Evolutionary conservation across 1,139 yeast species (phyloP).

Genomic region (Pneumocystis canis): DNA sequence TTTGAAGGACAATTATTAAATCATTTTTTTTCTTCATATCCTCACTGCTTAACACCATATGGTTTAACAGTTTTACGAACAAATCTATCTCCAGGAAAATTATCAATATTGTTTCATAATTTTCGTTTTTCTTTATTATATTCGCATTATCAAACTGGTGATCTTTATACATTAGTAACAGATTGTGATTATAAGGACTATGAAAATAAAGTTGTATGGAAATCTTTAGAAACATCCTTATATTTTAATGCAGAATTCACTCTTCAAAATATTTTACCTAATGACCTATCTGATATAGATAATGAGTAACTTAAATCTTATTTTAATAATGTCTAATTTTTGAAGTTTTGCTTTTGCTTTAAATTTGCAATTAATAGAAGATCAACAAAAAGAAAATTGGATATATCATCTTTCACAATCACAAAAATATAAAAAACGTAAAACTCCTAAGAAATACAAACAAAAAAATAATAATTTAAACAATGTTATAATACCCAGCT

Average conservation of each 20-base stretch:
- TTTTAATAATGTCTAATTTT: neutral
- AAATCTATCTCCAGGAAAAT: slow-evolving; percentile 33
- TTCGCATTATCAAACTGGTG: slow-evolving; percentile 32
- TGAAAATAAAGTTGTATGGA: slow-evolving; percentile 49
- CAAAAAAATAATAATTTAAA: neutral
- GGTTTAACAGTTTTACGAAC: slow-evolving; percentile 38
- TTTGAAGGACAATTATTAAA: slow-evolving; percentile 36
- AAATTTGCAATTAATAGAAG: neutral
- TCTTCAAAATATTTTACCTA: slow-evolving; percentile 21
- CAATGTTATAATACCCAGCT: neutral
- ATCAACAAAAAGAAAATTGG: neutral
- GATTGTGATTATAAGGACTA: slow-evolving; percentile 59
- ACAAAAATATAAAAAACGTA: neutral
- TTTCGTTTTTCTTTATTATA: slow-evolving; percentile 68
- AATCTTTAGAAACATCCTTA: slow-evolving; percentile 32
- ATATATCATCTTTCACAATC: neutral
- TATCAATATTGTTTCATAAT: slow-evolving; percentile 63
- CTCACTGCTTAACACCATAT: slow-evolving; percentile 34
- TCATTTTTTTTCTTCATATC: neutral
- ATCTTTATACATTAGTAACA: slow-evolving; percentile 51
- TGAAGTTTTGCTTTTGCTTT: neutral
- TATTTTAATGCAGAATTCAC: slow-evolving; percentile 50
- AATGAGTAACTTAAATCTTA: neutral
- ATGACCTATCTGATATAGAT: neutral
- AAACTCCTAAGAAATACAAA: neutral